These are phyloP conservation scores for Aspergillus alliaceus DNA, from an alignment of 2,329 filamentous ascomycete species.

Conservation along the genomic window DNA sequence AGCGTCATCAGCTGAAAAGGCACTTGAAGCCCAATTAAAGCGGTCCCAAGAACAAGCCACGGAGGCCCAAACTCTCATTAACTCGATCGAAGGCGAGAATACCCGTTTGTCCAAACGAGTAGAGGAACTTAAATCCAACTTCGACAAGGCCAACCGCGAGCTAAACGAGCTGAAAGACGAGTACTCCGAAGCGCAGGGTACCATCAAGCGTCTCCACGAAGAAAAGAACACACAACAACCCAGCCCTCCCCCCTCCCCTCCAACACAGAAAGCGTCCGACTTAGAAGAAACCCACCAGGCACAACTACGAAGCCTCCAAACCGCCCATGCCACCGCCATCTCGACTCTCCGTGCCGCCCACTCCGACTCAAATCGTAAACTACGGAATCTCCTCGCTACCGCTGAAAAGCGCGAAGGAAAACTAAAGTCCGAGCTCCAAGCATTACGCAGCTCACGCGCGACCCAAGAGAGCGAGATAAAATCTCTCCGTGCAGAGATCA, in stretches of 20 bases:
- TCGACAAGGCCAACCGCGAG: constrained; percentile 33
- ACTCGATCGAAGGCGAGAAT: constrained; percentile 42
- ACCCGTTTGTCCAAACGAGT: constrained; percentile 34
- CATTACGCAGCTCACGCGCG: constrained; percentile 23
- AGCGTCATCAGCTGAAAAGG: constrained; percentile 25
- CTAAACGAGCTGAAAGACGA: constrained; percentile 31
- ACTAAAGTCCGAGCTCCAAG: constrained; percentile 32
- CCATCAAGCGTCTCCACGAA: constrained; percentile 30
- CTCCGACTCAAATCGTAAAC: constrained; percentile 36
- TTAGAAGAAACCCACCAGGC: constrained; percentile 35
- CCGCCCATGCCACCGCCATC: constrained; percentile 37
- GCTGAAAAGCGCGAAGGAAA: constrained; percentile 37
- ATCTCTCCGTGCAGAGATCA: constrained; percentile 32
- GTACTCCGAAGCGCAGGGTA: constrained; percentile 31
- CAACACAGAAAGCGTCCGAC: constrained; percentile 16
- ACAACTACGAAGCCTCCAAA: constrained; percentile 37
- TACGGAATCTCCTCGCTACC: constrained; percentile 33
- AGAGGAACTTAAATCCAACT: constrained; percentile 33
- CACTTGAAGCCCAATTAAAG: constrained; percentile 35
- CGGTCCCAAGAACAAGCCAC: constrained; percentile 36
- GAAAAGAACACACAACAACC: constrained; percentile 27
- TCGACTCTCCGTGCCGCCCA: constrained; percentile 39
- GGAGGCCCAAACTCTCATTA: constrained; percentile 38
- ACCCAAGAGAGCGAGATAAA: constrained; percentile 27
- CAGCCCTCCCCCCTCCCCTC: constrained; percentile 33